Evolutionary conservation across 371 early-diverging fungal species (phyloP), one percentile per base, ranked within the genome.

Genomic region (Dentiscutata heterogama): DNA sequence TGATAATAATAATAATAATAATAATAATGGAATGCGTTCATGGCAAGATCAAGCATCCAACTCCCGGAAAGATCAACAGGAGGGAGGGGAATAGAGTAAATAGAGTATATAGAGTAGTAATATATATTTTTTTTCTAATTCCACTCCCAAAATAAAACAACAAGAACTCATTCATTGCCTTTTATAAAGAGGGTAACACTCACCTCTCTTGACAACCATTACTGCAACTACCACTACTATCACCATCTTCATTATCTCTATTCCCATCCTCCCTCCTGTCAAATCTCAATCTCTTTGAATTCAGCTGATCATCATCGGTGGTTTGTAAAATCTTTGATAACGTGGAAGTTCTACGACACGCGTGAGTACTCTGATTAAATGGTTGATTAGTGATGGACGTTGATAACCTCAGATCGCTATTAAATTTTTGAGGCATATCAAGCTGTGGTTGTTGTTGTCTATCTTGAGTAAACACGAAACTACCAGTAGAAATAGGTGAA

Each of bases 121-220:
- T 60, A 22, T 31, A 31, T 64, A 42, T 42, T 3, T 42, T 3
- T 42, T 3, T 10, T 42, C 42, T 42, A 42, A 42, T 42, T 42
- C 42, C 42, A 6, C 42, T 42, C 42, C 42, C 42, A 42, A 42
- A 42, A 42, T 42, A 42, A 8, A 31, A 29, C 64, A 18, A 25
- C 35, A 31, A 27, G 35, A 35, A 6, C 65, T 31, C 65, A 65
- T n/a, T 65, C 65, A 65, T 20, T 70, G 35, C 46, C 70, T 70
- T 70, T 46, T 39, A 42, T 70, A 70, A 70, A 70, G 42, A 70
- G 42, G 31, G 53, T 14, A 72, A 72, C 50, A 53, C 53, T 72
- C 63, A 63, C 61, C 77, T 77, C 11, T 77, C 77, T n/a, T 46
- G 61, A 22, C 63, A 77, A 39, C 42, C 39, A 63, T 77, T 77